These are phyloP conservation scores for Fraxinus anomala DNA, from an alignment of 257 asterid genomes.

Conservation along the genomic window DNA sequence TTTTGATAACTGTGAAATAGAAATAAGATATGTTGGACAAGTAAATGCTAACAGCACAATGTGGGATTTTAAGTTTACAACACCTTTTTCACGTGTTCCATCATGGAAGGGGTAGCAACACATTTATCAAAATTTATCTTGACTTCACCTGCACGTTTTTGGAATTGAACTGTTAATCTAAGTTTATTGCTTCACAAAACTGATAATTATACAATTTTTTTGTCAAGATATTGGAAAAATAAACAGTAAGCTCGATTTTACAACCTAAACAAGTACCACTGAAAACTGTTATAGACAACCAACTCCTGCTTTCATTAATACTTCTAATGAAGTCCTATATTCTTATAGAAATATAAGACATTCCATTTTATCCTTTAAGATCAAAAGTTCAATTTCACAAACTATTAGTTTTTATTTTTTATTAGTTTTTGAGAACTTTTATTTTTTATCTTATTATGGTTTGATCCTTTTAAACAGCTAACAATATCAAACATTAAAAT, in stretches of 20 bases:
- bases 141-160: conserved; percentile 57
- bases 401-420: background rate
- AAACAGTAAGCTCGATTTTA: background rate
- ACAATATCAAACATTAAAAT: background rate
- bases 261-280: background rate
- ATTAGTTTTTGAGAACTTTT: background rate
- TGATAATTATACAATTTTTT: background rate
- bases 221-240: background rate
- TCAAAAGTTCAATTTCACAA: background rate
- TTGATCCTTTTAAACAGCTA: background rate
- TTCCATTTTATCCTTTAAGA: background rate
- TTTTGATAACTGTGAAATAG: conserved; percentile 64
- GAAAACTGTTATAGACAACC: background rate
- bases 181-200: background rate
- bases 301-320: background rate
- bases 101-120: conserved; percentile 78
- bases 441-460: background rate
- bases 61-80: conserved; percentile 17
- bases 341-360: background rate
- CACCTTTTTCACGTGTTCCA: conserved; percentile 87
- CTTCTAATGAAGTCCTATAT: background rate
- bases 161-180: conserved; percentile 23
- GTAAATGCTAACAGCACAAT: conserved; percentile 17
- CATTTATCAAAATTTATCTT: conserved; percentile 88
- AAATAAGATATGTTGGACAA: conserved; percentile 26